Percentiles rank a stretch among this genome's conserved stretches.
These are phyloP conservation scores for Ganoderma multipileum DNA, from an alignment of 1,284 basidiomycete species.

Conservation along the genomic window DNA sequence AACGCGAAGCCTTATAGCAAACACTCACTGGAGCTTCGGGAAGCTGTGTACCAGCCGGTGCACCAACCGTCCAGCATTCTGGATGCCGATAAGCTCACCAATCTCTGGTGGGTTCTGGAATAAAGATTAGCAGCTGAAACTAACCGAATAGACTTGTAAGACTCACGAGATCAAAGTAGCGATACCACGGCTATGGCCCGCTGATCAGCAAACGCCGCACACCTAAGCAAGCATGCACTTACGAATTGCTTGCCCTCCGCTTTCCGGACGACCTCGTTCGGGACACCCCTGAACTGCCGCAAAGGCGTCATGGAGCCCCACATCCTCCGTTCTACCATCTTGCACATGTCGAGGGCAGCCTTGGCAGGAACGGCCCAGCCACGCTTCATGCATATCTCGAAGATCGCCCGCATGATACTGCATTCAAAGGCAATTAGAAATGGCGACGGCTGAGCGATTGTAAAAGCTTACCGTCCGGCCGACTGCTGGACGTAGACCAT, in stretches of 20 bases:
- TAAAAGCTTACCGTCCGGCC: slow-evolving; percentile 71
- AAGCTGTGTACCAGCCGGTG: slow-evolving; percentile 97
- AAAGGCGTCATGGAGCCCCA: slow-evolving; percentile 99
- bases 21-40: slow-evolving; percentile 88
- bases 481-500: slow-evolving; percentile 98
- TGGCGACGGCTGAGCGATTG: not conserved
- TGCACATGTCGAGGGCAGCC: slow-evolving; percentile 92
- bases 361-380: slow-evolving; percentile 98
- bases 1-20: not conserved
- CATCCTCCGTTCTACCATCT: slow-evolving; percentile 96
- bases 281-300: slow-evolving; percentile 93
- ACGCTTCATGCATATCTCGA: slow-evolving; percentile 97
- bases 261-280: slow-evolving; percentile 87
- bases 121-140: slow-evolving; percentile 1
- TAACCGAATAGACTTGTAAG: not conserved
- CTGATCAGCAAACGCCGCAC: slow-evolving; percentile 4
- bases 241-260: slow-evolving; percentile 98
- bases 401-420: slow-evolving; percentile 95
- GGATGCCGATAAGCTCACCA: slow-evolving; percentile 94
- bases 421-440: not conserved
- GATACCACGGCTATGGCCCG: slow-evolving; percentile 83
- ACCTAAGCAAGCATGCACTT: slow-evolving; percentile 38
- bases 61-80: slow-evolving; percentile 90
- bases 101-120: slow-evolving; percentile 77
- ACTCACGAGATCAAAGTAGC: slow-evolving; percentile 88